phyloP scores from a whole-genome alignment of 2,329 filamentous ascomycete genomes.

The Nannizziopsis arthrosporioides region DNA sequence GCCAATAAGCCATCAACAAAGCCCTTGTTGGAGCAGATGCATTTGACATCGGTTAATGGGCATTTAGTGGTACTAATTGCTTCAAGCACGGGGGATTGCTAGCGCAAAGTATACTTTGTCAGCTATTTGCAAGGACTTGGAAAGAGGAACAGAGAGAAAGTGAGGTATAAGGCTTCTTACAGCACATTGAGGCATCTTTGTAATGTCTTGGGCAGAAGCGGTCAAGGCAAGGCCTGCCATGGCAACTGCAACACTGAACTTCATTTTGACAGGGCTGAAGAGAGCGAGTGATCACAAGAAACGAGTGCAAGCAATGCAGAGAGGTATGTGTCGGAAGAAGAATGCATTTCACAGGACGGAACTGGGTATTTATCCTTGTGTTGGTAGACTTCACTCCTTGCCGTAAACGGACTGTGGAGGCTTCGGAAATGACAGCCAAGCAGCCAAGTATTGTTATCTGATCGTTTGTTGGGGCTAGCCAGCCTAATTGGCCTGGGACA shows the following conservation, averaged over 20 bases:
- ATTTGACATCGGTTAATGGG: constrained; percentile 1
- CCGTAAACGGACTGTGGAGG: too few relatives aligned
- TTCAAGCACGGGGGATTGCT: constrained; percentile 1
- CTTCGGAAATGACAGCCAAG: too few relatives aligned
- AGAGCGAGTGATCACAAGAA: neutral
- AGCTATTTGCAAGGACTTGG: neutral
- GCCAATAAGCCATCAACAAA: neutral
- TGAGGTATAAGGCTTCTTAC: neutral
- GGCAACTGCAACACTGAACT: neutral
- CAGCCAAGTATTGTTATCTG: too few relatives aligned
- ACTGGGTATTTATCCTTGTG: too few relatives aligned
- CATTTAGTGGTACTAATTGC: neutral
- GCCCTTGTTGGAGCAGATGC: neutral
- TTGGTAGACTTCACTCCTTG: too few relatives aligned
- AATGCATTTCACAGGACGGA: neutral
- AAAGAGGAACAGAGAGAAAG: neutral
- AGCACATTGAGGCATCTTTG: constrained; percentile 1
- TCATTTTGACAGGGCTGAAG: neutral
- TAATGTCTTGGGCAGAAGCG: constrained; percentile 2
- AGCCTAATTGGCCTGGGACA: neutral
- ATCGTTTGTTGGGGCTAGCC: neutral
- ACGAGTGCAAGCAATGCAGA: neutral
- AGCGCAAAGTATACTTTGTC: neutral
- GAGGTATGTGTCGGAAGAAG: neutral
- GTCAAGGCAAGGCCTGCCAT: neutral